These are phyloP conservation scores for Trichosporon faecale DNA, from an alignment of 1,284 basidiomycete species.

Conservation along the genomic window DNA sequence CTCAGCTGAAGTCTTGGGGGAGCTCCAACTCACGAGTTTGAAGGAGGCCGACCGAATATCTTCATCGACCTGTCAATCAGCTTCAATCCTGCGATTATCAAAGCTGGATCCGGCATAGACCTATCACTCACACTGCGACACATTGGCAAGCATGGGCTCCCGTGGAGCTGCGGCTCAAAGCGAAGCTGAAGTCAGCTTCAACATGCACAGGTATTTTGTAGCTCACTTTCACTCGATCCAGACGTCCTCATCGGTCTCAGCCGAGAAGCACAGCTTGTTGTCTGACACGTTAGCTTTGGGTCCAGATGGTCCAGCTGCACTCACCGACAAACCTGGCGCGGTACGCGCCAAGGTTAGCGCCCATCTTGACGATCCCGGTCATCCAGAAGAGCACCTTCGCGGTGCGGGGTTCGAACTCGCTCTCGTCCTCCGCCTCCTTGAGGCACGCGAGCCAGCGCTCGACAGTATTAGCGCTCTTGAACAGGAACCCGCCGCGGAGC, in stretches of 20 bases:
- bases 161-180: too few species aligned
- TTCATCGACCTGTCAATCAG: too few species aligned
- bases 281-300: background rate
- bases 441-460: conserved; percentile 1
- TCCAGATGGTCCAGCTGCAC: background rate
- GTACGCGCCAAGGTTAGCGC: background rate
- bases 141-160: too few species aligned
- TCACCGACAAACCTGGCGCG: background rate
- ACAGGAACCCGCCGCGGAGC: background rate
- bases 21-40: too few species aligned
- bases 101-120: too few species aligned
- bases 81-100: too few species aligned
- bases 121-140: too few species aligned
- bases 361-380: background rate
- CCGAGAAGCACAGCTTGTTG: background rate
- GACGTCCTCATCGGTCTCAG: background rate
- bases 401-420: conserved; percentile 6
- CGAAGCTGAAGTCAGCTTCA: background rate
- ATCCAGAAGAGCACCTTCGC: conserved; percentile 7
- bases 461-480: conserved; percentile 2
- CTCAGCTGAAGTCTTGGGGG: too few species aligned
- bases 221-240: conserved; percentile 4
- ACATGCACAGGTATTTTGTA: background rate
- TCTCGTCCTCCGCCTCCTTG: background rate
- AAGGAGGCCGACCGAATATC: too few species aligned